Percentiles rank a stretch among this genome's conserved stretches.
phyloP scores from a whole-genome alignment of 352 stramenopile genomes.

The Globisporangium irregulare region DNA sequence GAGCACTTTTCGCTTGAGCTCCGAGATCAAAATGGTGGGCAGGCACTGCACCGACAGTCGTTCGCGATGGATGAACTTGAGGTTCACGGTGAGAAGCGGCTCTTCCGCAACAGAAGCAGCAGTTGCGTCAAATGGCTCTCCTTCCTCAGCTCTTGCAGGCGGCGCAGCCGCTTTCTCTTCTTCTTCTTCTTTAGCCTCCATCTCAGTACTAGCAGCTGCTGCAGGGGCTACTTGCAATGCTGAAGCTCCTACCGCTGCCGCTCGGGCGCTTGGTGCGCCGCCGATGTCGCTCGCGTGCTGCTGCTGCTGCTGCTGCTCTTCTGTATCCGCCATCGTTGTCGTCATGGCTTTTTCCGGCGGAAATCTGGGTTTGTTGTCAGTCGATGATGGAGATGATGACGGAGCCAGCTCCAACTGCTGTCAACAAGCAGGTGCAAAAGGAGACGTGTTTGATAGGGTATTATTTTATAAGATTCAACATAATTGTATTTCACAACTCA shows the following conservation, averaged over 20 bases:
- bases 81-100: slow-evolving; percentile 22
- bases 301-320: background rate
- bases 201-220: background rate
- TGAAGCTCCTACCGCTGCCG: background rate
- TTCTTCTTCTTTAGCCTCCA: slow-evolving; percentile 1
- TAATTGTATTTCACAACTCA: too few relatives aligned
- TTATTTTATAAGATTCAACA: background rate
- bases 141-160: background rate
- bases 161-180: slow-evolving; percentile 10
- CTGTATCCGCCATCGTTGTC: background rate
- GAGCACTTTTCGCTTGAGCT: slow-evolving; percentile 29
- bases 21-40: slow-evolving; percentile 17
- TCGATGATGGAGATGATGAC: background rate
- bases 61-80: slow-evolving; percentile 46
- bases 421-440: too few relatives aligned
- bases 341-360: background rate
- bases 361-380: background rate
- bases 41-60: slow-evolving; percentile 25
- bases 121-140: background rate
- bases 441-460: background rate
- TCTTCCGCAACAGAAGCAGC: background rate
- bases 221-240: background rate
- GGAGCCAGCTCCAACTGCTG: too few relatives aligned
- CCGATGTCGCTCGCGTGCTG: background rate
- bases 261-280: background rate